Evolutionary conservation across 2,329 filamentous ascomycete genomes (phyloP).

Genomic region (Hypocrella siamensis): DNA sequence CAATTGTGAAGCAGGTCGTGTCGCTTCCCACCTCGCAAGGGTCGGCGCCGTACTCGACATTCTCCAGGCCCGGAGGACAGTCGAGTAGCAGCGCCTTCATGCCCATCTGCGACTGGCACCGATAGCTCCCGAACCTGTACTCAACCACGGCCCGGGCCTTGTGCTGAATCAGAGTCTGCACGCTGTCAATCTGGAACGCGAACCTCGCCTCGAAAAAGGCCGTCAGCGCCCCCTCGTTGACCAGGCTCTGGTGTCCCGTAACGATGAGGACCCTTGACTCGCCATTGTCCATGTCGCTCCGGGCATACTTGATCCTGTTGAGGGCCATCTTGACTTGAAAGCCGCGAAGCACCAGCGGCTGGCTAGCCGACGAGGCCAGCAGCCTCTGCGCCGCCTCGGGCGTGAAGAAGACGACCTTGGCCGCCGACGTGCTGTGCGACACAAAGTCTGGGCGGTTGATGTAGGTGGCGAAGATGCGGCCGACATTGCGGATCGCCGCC

Average conservation of each 20-base stretch:
- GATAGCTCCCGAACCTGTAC: constrained; percentile 38
- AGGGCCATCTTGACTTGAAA: constrained; percentile 21
- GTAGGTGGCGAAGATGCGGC: constrained; percentile 34
- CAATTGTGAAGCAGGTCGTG: constrained; percentile 14
- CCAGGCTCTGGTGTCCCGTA: constrained; percentile 25
- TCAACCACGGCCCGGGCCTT: constrained; percentile 22
- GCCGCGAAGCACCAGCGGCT: constrained; percentile 20
- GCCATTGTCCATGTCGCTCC: constrained; percentile 12
- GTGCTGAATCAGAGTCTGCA: constrained; percentile 16
- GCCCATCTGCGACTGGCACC: constrained; percentile 36
- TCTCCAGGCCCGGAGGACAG: constrained; percentile 16
- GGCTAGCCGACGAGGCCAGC: constrained; percentile 7
- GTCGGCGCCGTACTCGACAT: constrained; percentile 21
- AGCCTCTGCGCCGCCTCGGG: constrained; percentile 19
- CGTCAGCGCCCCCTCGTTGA: constrained; percentile 24
- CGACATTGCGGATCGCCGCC: constrained; percentile 23
- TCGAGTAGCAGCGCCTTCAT: constrained; percentile 22
- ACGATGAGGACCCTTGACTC: constrained; percentile 35
- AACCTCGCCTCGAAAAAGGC: constrained; percentile 26
- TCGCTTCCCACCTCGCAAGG: constrained; percentile 21
- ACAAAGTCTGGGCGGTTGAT: constrained; percentile 31
- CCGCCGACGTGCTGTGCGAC: constrained; percentile 22
- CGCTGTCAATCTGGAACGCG: constrained; percentile 29
- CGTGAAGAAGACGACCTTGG: constrained; percentile 34
- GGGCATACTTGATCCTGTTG: constrained; percentile 31